Evolutionary conservation across 306 rosid genomes (phyloP).

Genomic region (Quercus alba): DNA sequence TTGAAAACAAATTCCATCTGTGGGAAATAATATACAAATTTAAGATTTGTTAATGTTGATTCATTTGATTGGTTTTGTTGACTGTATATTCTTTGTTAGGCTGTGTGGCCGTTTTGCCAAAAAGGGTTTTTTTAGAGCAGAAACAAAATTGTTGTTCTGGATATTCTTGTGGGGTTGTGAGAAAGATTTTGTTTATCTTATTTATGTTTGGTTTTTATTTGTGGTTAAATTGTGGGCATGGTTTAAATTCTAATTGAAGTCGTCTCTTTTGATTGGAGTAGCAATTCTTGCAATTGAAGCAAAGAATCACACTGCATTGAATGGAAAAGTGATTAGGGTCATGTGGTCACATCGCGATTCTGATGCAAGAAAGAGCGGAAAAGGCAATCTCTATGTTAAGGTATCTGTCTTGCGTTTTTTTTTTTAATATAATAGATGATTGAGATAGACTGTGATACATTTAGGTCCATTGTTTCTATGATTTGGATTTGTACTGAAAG

Average conservation of each 20-base stretch:
- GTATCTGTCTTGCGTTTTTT: slow-evolving; percentile 24
- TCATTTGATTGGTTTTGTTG: not conserved
- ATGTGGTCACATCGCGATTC: slow-evolving; percentile 86
- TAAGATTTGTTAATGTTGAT: not conserved
- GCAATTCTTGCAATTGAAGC: slow-evolving; percentile 61
- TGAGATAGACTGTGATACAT: slow-evolving; percentile 1
- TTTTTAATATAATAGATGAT: not conserved
- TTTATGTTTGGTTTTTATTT: not conserved
- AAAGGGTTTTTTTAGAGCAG: not conserved
- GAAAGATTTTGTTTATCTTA: not conserved
- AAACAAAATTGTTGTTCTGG: not conserved
- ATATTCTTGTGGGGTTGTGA: not conserved
- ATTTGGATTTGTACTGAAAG: slow-evolving; percentile 4
- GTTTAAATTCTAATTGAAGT: not conserved
- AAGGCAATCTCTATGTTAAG: slow-evolving; percentile 86
- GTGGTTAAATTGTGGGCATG: not conserved
- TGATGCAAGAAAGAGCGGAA: slow-evolving; percentile 60
- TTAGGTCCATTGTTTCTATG: slow-evolving; percentile 8
- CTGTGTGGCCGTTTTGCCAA: not conserved
- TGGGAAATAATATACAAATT: not conserved
- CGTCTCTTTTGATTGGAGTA: slow-evolving; percentile 19
- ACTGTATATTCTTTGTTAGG: not conserved
- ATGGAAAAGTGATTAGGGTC: slow-evolving; percentile 74
- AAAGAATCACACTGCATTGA: slow-evolving; percentile 53
- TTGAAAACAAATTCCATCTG: not conserved